Percentiles rank a stretch among this genome's conserved stretches.
Evolutionary conservation across 2,329 filamentous ascomycete genomes (phyloP).

Genomic region (Tolypocladium endophyticum): DNA sequence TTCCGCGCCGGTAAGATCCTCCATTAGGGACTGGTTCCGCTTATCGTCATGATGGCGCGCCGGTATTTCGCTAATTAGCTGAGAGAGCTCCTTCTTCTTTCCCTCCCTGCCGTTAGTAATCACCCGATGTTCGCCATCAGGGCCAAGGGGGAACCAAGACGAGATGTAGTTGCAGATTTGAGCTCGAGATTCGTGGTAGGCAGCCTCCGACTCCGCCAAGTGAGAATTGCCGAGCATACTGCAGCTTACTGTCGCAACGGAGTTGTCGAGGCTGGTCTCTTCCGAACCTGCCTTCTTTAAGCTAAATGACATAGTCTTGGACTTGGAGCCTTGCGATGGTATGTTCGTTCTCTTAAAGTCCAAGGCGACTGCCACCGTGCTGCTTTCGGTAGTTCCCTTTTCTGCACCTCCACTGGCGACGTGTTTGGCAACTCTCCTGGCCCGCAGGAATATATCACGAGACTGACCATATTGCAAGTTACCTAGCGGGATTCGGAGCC

Average conservation of each 20-base stretch:
- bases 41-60: constrained; percentile 23
- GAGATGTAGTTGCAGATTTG: constrained; percentile 39
- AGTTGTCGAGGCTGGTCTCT: background rate
- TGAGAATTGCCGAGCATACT: constrained; percentile 9
- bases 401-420: constrained; percentile 1
- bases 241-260: constrained; percentile 1
- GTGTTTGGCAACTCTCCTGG: constrained; percentile 12
- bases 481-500: constrained; percentile 31
- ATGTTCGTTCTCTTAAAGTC: constrained; percentile 18
- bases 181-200: constrained; percentile 43
- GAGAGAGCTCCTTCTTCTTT: constrained; percentile 15
- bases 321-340: background rate
- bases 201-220: constrained; percentile 23
- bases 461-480: constrained; percentile 52
- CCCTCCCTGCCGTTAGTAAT: constrained; percentile 8
- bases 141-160: constrained; percentile 26
- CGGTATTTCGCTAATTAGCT: constrained; percentile 23
- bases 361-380: constrained; percentile 21
- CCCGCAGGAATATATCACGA: constrained; percentile 40
- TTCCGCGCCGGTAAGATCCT: constrained; percentile 33
- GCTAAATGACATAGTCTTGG: background rate
- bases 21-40: constrained; percentile 33
- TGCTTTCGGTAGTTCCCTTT: background rate
- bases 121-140: constrained; percentile 5
- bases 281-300: background rate